These are phyloP conservation scores for Hyaloscypha hepaticicola DNA, from an alignment of 495 filamentous ascomycete species.

Conservation along the genomic window DNA sequence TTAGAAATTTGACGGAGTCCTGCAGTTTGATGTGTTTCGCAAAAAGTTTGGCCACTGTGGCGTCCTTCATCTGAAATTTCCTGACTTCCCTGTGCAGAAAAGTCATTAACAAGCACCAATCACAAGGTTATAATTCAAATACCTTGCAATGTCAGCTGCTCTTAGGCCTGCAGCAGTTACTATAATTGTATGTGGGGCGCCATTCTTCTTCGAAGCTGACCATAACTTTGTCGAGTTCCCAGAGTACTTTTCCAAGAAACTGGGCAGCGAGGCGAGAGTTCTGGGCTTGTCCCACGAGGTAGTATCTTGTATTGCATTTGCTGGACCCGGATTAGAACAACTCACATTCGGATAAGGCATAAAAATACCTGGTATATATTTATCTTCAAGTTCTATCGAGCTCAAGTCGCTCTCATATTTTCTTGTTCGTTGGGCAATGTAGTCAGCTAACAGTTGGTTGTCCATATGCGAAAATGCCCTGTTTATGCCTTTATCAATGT, in stretches of 20 bases:
- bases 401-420: slow-evolving; percentile 79
- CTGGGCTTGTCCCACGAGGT: slow-evolving; percentile 65
- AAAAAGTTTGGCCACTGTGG: slow-evolving; percentile 84
- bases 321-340: neutral
- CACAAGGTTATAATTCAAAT: neutral
- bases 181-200: slow-evolving; percentile 84
- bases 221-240: slow-evolving; percentile 54
- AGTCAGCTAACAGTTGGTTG: slow-evolving; percentile 76
- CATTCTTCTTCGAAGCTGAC: slow-evolving; percentile 63
- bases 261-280: slow-evolving; percentile 66
- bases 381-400: slow-evolving; percentile 77
- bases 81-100: slow-evolving; percentile 59
- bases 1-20: slow-evolving; percentile 77
- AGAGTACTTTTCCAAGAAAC: slow-evolving; percentile 68
- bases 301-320: slow-evolving; percentile 58
- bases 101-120: slow-evolving; percentile 1
- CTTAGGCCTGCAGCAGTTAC: slow-evolving; percentile 76
- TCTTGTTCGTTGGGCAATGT: slow-evolving; percentile 74
- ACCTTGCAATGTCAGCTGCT: slow-evolving; percentile 77
- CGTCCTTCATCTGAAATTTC: slow-evolving; percentile 73
- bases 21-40: slow-evolving; percentile 96
- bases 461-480: slow-evolving; percentile 80
- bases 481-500: slow-evolving; percentile 70
- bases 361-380: slow-evolving; percentile 72
- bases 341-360: neutral